Percentiles rank a stretch among this genome's conserved stretches.
Evolutionary conservation across 257 asterid species (phyloP).

Genomic region (Solanum pinnatisectum): DNA sequence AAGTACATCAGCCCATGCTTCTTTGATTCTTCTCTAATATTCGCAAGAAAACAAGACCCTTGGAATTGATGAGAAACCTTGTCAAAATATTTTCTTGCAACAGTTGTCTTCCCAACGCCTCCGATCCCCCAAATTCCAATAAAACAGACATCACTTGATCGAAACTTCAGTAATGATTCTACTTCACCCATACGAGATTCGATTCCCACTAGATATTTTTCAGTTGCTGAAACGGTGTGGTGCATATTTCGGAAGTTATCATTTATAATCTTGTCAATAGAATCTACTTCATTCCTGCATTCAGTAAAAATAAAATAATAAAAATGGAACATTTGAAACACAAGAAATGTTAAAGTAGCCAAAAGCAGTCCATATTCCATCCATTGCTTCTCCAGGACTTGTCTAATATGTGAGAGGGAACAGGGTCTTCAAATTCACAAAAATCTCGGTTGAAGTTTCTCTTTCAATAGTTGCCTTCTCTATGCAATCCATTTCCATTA

Average conservation of each 20-base stretch:
- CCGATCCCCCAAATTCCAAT: neutral
- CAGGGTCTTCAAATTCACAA: no score
- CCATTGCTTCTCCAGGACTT: no score
- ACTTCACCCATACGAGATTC: neutral
- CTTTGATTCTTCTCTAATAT: neutral
- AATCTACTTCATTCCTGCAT: neutral
- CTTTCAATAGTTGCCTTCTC: no score
- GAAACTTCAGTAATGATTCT: neutral
- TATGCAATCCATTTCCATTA: no score
- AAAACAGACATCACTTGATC: neutral
- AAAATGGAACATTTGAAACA: no score
- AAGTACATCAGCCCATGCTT: neutral
- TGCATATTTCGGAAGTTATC: neutral
- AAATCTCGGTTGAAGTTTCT: no score
- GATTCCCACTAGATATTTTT: neutral
- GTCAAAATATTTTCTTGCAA: neutral
- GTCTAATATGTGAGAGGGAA: no score
- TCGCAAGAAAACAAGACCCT: neutral
- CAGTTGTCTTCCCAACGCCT: slow-evolving; percentile 2
- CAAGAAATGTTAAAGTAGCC: no score
- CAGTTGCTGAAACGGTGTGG: neutral
- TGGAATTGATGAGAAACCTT: neutral
- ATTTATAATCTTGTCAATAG: neutral
- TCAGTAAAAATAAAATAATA: neutral
- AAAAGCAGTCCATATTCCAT: no score